These are phyloP conservation scores for Aspergillus fischeri DNA, from an alignment of 2,329 filamentous ascomycete species.

Conservation along the genomic window DNA sequence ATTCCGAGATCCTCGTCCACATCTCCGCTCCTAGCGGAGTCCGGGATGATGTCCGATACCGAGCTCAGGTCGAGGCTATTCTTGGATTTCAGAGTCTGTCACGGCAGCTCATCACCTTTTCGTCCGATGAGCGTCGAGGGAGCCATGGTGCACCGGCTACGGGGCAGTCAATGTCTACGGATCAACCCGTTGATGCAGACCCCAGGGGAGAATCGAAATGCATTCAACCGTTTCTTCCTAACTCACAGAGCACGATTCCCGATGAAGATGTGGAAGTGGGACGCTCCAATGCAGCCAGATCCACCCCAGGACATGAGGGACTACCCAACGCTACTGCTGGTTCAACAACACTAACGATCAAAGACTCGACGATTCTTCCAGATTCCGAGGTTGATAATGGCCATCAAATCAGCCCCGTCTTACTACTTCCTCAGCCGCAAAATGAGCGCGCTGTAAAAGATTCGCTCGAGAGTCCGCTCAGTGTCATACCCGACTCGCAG, in stretches of 20 bases:
- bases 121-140: background rate
- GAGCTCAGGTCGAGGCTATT: constrained; percentile 35
- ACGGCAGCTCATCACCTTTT: constrained; percentile 17
- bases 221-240: background rate
- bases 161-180: background rate
- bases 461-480: constrained; percentile 33
- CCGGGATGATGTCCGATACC: constrained; percentile 37
- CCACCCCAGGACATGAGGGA: background rate
- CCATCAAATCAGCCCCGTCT: background rate
- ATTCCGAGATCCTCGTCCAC: constrained; percentile 39
- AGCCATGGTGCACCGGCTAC: background rate
- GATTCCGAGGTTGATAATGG: background rate
- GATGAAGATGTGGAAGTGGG: background rate
- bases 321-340: background rate
- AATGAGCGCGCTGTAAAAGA: constrained; percentile 4
- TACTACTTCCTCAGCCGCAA: background rate
- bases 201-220: background rate
- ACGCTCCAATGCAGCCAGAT: background rate
- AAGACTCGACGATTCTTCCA: background rate
- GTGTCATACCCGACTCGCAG: constrained; percentile 40
- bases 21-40: constrained; percentile 36
- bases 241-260: background rate
- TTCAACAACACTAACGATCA: background rate
- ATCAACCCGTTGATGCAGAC: background rate
- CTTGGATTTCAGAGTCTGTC: constrained; percentile 31